Percentiles rank a stretch among this genome's conserved stretches.
phyloP scores from a whole-genome alignment of 1,284 basidiomycete species.

The Trichosporon ovoides region DNA sequence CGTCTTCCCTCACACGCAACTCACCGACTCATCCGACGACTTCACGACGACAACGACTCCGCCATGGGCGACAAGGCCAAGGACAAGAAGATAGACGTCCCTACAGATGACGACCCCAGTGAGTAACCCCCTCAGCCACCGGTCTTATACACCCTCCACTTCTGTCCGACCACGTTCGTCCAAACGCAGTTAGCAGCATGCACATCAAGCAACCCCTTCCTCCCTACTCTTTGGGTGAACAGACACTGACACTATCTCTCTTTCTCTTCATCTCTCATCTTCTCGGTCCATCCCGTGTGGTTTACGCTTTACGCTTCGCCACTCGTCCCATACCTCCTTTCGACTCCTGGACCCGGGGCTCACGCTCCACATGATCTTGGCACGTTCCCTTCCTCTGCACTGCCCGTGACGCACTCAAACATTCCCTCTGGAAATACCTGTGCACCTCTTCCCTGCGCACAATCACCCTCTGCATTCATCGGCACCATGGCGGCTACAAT shows the following conservation, averaged over 20 bases:
- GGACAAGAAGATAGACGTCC: constrained; percentile 11
- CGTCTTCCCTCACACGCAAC: background rate
- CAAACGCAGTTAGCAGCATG: too few relatives aligned
- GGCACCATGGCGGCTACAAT: background rate
- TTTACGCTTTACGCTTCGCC: too few relatives aligned
- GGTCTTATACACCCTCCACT: too few relatives aligned
- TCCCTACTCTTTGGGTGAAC: too few relatives aligned
- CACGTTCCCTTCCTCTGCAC: background rate
- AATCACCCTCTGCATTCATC: background rate
- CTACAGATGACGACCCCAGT: constrained; percentile 21
- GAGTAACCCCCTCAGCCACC: background rate
- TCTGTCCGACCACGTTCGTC: background rate
- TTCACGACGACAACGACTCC: too few relatives aligned
- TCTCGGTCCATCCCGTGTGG: too few relatives aligned
- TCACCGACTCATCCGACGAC: too few relatives aligned
- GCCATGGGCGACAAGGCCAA: constrained; percentile 13
- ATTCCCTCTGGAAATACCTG: background rate
- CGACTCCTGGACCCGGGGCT: too few relatives aligned
- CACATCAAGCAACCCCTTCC: too few relatives aligned
- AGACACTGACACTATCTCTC: too few relatives aligned
- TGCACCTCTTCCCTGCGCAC: background rate
- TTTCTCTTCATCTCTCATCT: too few relatives aligned
- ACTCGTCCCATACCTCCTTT: too few relatives aligned
- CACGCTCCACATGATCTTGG: background rate
- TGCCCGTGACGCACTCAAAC: background rate